Evolutionary conservation across 2,329 filamentous ascomycete genomes (phyloP), one percentile per base, ranked within the genome.

Genomic region (Blumeria hordei): DNA sequence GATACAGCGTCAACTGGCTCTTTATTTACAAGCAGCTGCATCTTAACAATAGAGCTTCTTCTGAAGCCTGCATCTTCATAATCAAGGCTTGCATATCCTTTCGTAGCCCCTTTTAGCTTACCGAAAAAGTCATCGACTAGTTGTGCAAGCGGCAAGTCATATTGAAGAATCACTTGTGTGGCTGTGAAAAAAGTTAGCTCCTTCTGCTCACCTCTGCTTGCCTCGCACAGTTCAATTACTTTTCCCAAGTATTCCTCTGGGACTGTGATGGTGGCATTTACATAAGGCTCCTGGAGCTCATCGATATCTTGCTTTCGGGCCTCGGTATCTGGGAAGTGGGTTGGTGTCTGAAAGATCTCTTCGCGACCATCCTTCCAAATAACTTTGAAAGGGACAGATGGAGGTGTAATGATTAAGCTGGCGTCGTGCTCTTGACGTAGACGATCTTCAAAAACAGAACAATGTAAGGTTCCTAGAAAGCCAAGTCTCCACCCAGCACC

Each of bases 371-470:
- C 78, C 49, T 72, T 75, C 75, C 81, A 92, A 9, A 85, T 67
- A 7, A 96, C 76, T 66, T 88, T 93, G 62, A 90, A 93, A 3
- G 92, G 88, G 11, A 98, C 92, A 0, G 86, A 90, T 0, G 92
- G 92, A 39, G 94, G 90, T 0, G 92, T 98, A 65, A 98, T 92
- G 68, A 98, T 95, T 65, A 98, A 88, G 63, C 81, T 92, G 2
- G 85, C 84, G 5, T 90, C 92, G 63, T 98, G 88, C 67, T 98
- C 92, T 68, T 95, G 88, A 45, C 87, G 80, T 54, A 98, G 70
- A 0, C 92, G 84, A 67, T 98, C 92, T 68, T 98, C 88, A 62
- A 98, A 98, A 4, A 98, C 92, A n/a, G 88, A 96, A 69, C 92
- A 96, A 67, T 98, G 92, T 51, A 98, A 72, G 11, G 88, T 96